A percentile compares a stretch with the other conserved stretches of the same genome.
phyloP scores from a whole-genome alignment of 768 basidiomycete genomes.

The Lepiota venenata region DNA sequence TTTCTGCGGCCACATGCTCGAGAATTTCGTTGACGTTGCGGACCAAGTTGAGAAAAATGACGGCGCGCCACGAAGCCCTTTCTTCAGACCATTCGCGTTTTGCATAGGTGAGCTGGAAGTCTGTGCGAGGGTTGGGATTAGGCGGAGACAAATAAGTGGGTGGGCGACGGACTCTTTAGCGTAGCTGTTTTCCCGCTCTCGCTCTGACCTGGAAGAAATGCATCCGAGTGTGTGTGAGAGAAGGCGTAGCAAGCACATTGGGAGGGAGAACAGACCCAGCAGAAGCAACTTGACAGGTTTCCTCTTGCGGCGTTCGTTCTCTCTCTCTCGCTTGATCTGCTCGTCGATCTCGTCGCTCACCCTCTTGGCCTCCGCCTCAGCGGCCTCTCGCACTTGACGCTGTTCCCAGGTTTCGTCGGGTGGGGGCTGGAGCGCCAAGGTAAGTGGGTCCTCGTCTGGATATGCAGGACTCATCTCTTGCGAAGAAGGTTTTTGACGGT shows the following conservation, averaged over 20 bases:
- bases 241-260: background rate
- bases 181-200: slow-evolving; percentile 82
- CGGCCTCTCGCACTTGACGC: slow-evolving; percentile 49
- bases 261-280: slow-evolving; percentile 42
- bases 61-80: slow-evolving; percentile 65
- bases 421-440: slow-evolving; percentile 59
- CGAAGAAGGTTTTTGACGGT: slow-evolving; percentile 5
- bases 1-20: slow-evolving; percentile 53
- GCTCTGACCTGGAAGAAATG: slow-evolving; percentile 48
- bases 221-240: slow-evolving; percentile 2
- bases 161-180: slow-evolving; percentile 53
- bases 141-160: background rate
- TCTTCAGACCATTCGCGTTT: slow-evolving; percentile 68
- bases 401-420: slow-evolving; percentile 58
- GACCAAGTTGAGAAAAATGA: slow-evolving; percentile 78
- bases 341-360: slow-evolving; percentile 78
- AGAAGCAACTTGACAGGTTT: slow-evolving; percentile 72
- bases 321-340: slow-evolving; percentile 58
- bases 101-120: slow-evolving; percentile 77
- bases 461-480: slow-evolving; percentile 22
- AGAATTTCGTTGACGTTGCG: slow-evolving; percentile 67
- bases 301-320: slow-evolving; percentile 56
- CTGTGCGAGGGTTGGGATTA: slow-evolving; percentile 26
- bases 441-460: slow-evolving; percentile 58
- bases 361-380: slow-evolving; percentile 60